phyloP scores from a whole-genome alignment of 1,284 basidiomycete species.

The Rhodotorula glutinis region DNA sequence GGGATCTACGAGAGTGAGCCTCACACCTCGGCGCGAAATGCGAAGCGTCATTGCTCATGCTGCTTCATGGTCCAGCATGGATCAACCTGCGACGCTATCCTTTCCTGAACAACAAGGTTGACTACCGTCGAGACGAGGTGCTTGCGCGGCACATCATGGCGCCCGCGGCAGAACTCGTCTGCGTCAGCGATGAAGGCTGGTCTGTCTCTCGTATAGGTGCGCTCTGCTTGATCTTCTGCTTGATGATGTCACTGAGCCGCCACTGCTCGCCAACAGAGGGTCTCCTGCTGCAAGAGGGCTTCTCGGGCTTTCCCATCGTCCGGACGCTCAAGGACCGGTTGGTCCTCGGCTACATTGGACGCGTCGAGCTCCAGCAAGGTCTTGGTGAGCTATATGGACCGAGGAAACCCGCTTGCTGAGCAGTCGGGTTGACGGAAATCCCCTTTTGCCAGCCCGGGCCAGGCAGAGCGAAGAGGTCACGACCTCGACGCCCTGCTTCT shows the following conservation, averaged over 20 bases:
- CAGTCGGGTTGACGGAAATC: too few relatives aligned
- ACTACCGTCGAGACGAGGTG: conserved; percentile 64
- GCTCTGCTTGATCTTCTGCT: not conserved
- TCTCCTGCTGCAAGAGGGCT: conserved; percentile 50
- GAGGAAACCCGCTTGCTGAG: too few relatives aligned
- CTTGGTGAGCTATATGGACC: conserved; percentile 59
- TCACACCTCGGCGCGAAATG: too few relatives aligned
- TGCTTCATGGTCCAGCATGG: conserved; percentile 31
- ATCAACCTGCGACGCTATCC: conserved; percentile 58
- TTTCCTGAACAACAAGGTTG: conserved; percentile 64
- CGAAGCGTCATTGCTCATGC: not conserved
- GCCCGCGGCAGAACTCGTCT: conserved; percentile 43
- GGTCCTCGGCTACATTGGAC: conserved; percentile 84
- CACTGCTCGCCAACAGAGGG: conserved; percentile 11
- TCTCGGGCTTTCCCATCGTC: conserved; percentile 84
- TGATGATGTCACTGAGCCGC: conserved; percentile 44
- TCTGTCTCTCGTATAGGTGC: conserved; percentile 19
- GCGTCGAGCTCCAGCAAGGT: conserved; percentile 86
- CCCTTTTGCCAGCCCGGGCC: conserved; percentile 15
- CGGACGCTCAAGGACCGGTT: conserved; percentile 54
- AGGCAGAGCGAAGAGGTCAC: conserved; percentile 8
- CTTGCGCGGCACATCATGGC: conserved; percentile 65
- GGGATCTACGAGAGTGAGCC: conserved; percentile 44
- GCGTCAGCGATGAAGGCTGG: conserved; percentile 35
- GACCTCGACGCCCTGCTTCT: conserved; percentile 27